These are phyloP conservation scores for Magnaporthiopsis poae DNA, from an alignment of 2,329 filamentous ascomycete genomes.

Conservation along the genomic window DNA sequence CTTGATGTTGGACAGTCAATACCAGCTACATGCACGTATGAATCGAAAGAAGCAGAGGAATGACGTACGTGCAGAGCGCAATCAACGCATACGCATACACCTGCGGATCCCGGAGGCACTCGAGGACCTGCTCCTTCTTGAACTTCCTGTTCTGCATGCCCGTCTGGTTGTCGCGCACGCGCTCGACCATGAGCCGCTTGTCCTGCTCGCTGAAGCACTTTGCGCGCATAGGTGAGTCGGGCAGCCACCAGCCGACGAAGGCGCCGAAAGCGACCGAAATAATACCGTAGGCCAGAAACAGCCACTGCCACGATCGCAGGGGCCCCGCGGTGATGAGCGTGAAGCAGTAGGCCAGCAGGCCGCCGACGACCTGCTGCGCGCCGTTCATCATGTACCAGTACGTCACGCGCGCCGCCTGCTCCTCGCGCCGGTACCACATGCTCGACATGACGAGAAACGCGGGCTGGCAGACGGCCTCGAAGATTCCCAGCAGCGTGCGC, in stretches of 20 bases:
- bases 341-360: slow-evolving; percentile 58
- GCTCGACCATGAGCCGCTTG: slow-evolving; percentile 53
- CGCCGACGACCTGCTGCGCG: slow-evolving; percentile 61
- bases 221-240: slow-evolving; percentile 61
- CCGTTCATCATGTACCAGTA: slow-evolving; percentile 77
- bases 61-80: slow-evolving; percentile 47
- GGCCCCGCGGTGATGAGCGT: slow-evolving; percentile 41
- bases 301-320: slow-evolving; percentile 57
- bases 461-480: slow-evolving; percentile 61
- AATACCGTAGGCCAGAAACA: slow-evolving; percentile 58
- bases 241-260: slow-evolving; percentile 55
- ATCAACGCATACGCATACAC: slow-evolving; percentile 56
- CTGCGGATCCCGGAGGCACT: slow-evolving; percentile 55
- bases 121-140: slow-evolving; percentile 35
- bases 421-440: slow-evolving; percentile 63
- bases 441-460: slow-evolving; percentile 56
- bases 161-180: slow-evolving; percentile 51
- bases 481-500: slow-evolving; percentile 58
- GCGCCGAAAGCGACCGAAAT: slow-evolving; percentile 54
- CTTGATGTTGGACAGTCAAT: neutral
- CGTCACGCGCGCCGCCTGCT: slow-evolving; percentile 56
- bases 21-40: too few species aligned
- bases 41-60: neutral
- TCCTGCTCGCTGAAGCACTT: slow-evolving; percentile 59
- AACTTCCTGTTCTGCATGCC: slow-evolving; percentile 47